These are phyloP conservation scores for Paramecium tetraurelia DNA, from an alignment of 73 alveolate genomes.

Conservation along the genomic window DNA sequence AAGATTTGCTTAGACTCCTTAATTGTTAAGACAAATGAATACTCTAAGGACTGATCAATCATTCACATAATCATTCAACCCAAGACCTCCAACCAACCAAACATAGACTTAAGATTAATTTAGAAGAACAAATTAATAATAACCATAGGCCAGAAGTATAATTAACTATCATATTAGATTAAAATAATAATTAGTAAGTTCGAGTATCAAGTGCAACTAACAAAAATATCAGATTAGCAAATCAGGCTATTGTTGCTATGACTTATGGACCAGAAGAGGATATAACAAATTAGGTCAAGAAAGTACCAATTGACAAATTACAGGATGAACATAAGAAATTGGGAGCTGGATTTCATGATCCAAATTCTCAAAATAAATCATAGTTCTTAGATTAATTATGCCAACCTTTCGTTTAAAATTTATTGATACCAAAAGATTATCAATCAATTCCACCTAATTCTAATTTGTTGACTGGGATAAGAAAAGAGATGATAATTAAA, in stretches of 20 bases:
- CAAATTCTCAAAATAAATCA: slow-evolving; percentile 55
- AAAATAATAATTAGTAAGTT: background rate
- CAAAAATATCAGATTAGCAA: slow-evolving; percentile 66
- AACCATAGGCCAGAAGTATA: background rate
- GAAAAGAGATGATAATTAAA: slow-evolving; percentile 49
- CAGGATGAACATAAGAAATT: slow-evolving; percentile 88
- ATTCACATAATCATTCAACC: slow-evolving; percentile 12
- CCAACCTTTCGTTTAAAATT: slow-evolving; percentile 2
- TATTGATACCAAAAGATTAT: slow-evolving; percentile 35
- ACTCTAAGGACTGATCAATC: slow-evolving; percentile 54
- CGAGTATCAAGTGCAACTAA: slow-evolving; percentile 42
- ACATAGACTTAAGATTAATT: slow-evolving; percentile 1
- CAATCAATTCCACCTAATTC: slow-evolving; percentile 16
- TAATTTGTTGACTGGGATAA: slow-evolving; percentile 46
- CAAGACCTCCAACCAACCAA: slow-evolving; percentile 47
- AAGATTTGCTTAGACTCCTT: slow-evolving; percentile 73
- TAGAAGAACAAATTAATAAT: slow-evolving; percentile 11
- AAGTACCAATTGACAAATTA: slow-evolving; percentile 83
- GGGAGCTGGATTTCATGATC: slow-evolving; percentile 62
- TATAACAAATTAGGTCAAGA: slow-evolving; percentile 73
- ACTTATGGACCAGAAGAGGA: slow-evolving; percentile 66
- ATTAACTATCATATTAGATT: background rate
- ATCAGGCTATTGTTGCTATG: slow-evolving; percentile 75
- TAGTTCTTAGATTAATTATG: slow-evolving; percentile 3
- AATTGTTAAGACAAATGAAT: slow-evolving; percentile 67